These are phyloP conservation scores for Penicillium sp. DNA, from an alignment of 2,329 filamentous ascomycete genomes.

Conservation along the genomic window DNA sequence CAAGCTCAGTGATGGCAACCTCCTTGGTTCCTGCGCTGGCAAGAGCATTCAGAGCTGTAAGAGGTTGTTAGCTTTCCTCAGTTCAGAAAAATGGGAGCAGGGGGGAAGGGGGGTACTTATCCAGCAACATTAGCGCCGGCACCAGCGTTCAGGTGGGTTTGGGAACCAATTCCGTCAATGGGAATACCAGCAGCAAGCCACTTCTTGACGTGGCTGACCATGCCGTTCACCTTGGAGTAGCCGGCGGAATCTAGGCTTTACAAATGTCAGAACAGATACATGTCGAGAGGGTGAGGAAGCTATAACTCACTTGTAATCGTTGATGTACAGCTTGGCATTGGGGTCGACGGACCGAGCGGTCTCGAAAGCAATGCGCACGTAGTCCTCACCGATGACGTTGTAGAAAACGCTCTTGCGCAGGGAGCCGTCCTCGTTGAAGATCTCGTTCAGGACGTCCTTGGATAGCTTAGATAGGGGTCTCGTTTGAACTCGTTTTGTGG, in stretches of 20 bases:
- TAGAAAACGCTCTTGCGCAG: conserved; percentile 69
- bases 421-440: conserved; percentile 60
- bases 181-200: conserved; percentile 68
- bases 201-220: conserved; percentile 66
- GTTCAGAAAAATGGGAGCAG: background rate
- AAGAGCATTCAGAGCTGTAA: conserved; percentile 60
- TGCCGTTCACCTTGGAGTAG: conserved; percentile 63
- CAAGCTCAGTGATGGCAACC: conserved; percentile 71
- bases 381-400: conserved; percentile 71
- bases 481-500: background rate
- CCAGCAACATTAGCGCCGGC: background rate
- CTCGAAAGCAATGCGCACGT: conserved; percentile 72
- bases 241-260: conserved; percentile 68
- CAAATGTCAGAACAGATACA: background rate
- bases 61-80: conserved; percentile 24
- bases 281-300: background rate
- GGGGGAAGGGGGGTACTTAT: background rate
- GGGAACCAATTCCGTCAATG: conserved; percentile 66
- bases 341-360: conserved; percentile 72
- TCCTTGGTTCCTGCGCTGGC: conserved; percentile 59
- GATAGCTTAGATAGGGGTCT: background rate
- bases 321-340: conserved; percentile 73
- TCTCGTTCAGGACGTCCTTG: conserved; percentile 42
- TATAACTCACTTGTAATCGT: conserved; percentile 62
- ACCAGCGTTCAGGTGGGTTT: conserved; percentile 9